Evolutionary conservation across 1,284 basidiomycete species (phyloP), one percentile per base, ranked within the genome.

Genomic region (Pseudozyma thailandica): DNA sequence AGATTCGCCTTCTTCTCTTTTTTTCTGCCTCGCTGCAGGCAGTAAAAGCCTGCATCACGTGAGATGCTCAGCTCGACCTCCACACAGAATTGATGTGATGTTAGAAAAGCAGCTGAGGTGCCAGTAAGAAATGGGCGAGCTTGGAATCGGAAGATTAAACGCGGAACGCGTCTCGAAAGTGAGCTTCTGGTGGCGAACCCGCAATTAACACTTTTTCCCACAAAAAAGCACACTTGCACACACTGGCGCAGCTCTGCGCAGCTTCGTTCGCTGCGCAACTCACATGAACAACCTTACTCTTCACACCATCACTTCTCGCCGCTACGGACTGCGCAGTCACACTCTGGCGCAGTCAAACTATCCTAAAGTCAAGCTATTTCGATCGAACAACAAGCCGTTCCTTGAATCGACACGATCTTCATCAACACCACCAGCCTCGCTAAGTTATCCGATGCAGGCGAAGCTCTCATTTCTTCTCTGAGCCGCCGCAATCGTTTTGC

Each of bases 151-250:
- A n/a, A 41, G 21, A 21, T 23, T 21, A 10, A 18, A 56, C 56
- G 63, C 63, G 63, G 44, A 49, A 50, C 63, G 63, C 63, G 63
- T 60, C 51, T 52, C n/a, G 44, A 37, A 27, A 23, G 47, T 41
- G 42, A 43, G n/a, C 16, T 42, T 35, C 28, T 39, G 31, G 57
- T 57, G 56, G 50, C 49, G 53, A 54, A 44, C 31, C 55, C 56
- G 56, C 49, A 56, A 66, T 55, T 60, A 66, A 66, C 63, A 66
- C 63, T 9, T 9, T 35, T 35, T 35, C 39, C 23, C 23, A 21
- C 5, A n/a, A 35, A 35, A n/a, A 35, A 12, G 33, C 6, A 23
- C 39, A 41, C 39, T 66, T 58, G 58, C 58, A 16, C n/a, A n/a
- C n/a, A n/a, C n/a, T n/a, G n/a, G n/a, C n/a, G n/a, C n/a, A n/a